These are phyloP conservation scores for Claviceps digitariae DNA, from an alignment of 2,329 filamentous ascomycete species.

Conservation along the genomic window DNA sequence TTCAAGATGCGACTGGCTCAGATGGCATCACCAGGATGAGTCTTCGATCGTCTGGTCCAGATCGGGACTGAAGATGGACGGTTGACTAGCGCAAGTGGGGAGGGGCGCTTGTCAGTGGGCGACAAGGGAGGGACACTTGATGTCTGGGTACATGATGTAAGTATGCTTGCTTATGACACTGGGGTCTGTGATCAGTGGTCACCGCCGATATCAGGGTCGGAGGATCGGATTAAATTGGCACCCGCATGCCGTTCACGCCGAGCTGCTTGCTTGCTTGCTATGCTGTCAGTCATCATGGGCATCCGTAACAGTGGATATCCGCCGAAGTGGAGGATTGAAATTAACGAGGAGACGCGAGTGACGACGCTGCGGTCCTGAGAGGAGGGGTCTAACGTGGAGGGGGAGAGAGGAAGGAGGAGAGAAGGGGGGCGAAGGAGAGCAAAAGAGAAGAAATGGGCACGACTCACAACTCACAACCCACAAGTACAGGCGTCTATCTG, in stretches of 20 bases:
- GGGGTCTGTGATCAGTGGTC: too few relatives aligned
- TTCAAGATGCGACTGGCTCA: slow-evolving; percentile 21
- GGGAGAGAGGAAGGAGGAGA: too few relatives aligned
- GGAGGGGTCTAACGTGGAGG: too few relatives aligned
- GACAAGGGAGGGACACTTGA: neutral
- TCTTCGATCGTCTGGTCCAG: slow-evolving; percentile 15
- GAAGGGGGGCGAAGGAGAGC: too few relatives aligned
- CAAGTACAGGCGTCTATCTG: neutral
- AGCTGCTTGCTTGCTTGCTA: too few relatives aligned
- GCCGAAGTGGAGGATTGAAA: neutral
- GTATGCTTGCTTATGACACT: neutral
- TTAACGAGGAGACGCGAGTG: neutral
- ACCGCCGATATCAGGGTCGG: neutral
- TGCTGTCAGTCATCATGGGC: neutral
- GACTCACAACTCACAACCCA: too few relatives aligned
- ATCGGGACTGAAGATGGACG: slow-evolving; percentile 10
- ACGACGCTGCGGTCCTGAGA: neutral
- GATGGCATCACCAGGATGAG: slow-evolving; percentile 14
- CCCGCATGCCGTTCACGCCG: neutral
- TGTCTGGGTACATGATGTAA: neutral
- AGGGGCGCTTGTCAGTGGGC: slow-evolving; percentile 1
- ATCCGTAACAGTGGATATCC: neutral
- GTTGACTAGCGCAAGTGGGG: neutral
- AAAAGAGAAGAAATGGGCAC: neutral
- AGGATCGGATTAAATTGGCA: neutral